Percentiles rank a stretch among this genome's conserved stretches.
Evolutionary conservation across 768 basidiomycete genomes (phyloP).

Genomic region (Lactarius quietus): DNA sequence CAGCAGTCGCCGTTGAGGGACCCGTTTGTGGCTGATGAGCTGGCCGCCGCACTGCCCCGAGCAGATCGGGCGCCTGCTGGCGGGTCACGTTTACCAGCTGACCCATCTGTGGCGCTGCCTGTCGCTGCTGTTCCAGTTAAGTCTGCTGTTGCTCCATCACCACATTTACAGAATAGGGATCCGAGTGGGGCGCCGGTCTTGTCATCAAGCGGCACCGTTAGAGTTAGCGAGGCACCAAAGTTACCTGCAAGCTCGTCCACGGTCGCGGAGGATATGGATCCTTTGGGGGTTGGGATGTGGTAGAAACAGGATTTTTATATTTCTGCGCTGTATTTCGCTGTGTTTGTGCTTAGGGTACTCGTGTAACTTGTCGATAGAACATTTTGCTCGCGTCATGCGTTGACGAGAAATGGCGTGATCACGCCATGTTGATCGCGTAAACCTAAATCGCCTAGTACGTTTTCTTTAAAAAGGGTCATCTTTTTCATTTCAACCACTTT

Average conservation of each 20-base stretch:
- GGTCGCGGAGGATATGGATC: constrained; percentile 16
- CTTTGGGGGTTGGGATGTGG: constrained; percentile 24
- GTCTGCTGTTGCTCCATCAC: not conserved
- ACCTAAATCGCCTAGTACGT: not conserved
- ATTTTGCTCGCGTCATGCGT: not conserved
- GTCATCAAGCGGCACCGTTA: not conserved
- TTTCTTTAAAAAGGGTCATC: constrained; percentile 23
- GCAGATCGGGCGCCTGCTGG: not conserved
- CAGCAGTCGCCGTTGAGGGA: constrained; percentile 2
- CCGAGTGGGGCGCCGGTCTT: not conserved
- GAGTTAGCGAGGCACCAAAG: not conserved
- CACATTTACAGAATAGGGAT: not conserved
- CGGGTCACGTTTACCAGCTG: constrained; percentile 20
- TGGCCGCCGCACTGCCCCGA: not conserved
- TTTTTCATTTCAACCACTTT: constrained; percentile 30
- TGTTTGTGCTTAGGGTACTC: not conserved
- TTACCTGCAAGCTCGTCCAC: not conserved
- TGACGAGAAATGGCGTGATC: constrained; percentile 40
- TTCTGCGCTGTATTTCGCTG: not conserved
- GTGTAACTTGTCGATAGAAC: not conserved
- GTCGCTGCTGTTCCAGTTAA: not conserved
- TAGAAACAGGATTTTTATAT: not conserved
- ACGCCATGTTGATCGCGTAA: constrained; percentile 18
- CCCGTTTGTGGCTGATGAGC: constrained; percentile 1
- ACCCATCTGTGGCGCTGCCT: constrained; percentile 31